Evolutionary conservation across 768 basidiomycete genomes (phyloP), one percentile per base, ranked within the genome.

Genomic region (Phylloporus arenicola): DNA sequence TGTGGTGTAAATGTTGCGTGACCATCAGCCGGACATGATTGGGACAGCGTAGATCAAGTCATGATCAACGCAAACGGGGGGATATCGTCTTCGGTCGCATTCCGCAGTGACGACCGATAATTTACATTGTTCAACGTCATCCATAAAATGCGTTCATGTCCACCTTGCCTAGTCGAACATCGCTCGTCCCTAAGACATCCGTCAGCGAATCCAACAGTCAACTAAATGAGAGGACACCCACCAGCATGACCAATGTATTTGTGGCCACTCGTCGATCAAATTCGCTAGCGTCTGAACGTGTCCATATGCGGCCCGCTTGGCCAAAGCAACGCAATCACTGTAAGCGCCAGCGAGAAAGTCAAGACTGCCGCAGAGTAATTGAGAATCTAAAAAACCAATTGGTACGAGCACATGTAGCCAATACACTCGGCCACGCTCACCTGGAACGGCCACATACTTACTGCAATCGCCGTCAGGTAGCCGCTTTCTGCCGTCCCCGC

Each of bases 271-370:
- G 48, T 71, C 70, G 31, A 68, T 57, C 48, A 69, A 48, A 43
- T 70, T 67, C 2, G 63, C 66, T 14, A 71, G 59, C n/a, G 65
- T 71, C 40, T 68, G 64, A 2, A 70, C 45, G 17, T 70, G 68
- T 2, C 69, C 67, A 27, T 70, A 71, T 17, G 65, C 55, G 58
- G 54, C 6, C 66, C 66, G 11, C 42, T 52, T 8, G 57, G 65
- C 25, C 25, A 55, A 25, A 33, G 25, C 29, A 60, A 35, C 3
- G 51, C 58, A 20, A 58, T 22, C 12, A 38, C 29, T 0, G 50
- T 55, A n/a, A 68, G 40, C 11, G 49, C 27, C 16, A 68, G 31
- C 4, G 61, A 54, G 33, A 64, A 52, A 19, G 64, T 31, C 35
- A 57, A 46, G 2, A 66, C 53, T 0, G 50, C 55, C 2, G 1